Evolutionary conservation across 106 monocot species (phyloP).

Genomic region (Chionographis japonica): DNA sequence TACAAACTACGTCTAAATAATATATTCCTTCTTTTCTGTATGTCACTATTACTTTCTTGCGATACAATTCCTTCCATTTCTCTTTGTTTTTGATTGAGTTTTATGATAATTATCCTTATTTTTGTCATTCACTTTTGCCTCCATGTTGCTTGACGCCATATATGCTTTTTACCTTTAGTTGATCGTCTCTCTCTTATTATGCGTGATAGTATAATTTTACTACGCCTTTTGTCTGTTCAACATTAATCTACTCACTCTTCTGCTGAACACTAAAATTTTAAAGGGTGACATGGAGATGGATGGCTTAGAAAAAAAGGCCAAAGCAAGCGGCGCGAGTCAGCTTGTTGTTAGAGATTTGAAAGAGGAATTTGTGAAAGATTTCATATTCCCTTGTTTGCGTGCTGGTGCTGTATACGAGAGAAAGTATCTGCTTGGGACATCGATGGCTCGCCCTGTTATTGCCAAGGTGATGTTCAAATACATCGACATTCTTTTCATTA

Average conservation of each 20-base stretch:
- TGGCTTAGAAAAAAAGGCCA: conserved; percentile 86
- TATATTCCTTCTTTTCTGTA: too few species aligned
- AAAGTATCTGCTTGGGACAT: conserved; percentile 93
- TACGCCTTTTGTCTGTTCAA: not conserved
- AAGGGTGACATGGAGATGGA: conserved; percentile 93
- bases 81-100: not conserved
- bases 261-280: not conserved
- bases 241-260: not conserved
- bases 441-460: conserved; percentile 98
- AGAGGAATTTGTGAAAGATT: conserved; percentile 96
- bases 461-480: conserved; percentile 59
- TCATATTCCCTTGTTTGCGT: conserved; percentile 81
- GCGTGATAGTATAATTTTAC: not conserved
- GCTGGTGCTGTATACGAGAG: conserved; percentile 96
- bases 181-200: not conserved
- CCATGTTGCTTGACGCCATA: too few species aligned
- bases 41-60: too few species aligned
- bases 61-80: too few species aligned
- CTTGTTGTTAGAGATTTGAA: conserved; percentile 96
- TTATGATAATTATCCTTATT: not conserved
- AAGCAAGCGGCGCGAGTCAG: conserved; percentile 91
- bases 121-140: too few species aligned
- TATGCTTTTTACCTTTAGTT: too few species aligned
- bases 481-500: not conserved
- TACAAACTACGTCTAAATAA: too few species aligned